phyloP scores from a whole-genome alignment of 2,329 filamentous ascomycete genomes.

The Botrytis squamosa region DNA sequence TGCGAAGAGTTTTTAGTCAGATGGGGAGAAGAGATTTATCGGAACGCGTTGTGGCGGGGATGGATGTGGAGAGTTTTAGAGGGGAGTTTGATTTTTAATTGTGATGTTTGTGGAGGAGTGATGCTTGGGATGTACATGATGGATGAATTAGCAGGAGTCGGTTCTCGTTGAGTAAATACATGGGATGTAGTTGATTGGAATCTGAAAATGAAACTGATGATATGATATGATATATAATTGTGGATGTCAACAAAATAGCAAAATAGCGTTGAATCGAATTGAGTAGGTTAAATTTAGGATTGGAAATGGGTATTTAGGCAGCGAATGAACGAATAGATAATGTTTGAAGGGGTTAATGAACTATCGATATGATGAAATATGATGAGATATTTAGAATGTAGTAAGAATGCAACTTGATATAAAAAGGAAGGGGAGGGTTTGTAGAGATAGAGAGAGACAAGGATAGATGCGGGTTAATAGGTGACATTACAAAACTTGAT shows the following conservation, averaged over 20 bases:
- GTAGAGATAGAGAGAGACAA: background rate
- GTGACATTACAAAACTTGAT: background rate
- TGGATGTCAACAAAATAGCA: background rate
- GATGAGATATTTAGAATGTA: too few relatives aligned
- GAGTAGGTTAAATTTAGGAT: background rate
- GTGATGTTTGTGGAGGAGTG: background rate
- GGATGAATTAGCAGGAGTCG: background rate
- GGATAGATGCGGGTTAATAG: background rate
- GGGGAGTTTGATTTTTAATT: slow-evolving; percentile 83
- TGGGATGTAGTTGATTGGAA: background rate
- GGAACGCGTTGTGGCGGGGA: slow-evolving; percentile 82
- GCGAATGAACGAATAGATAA: background rate
- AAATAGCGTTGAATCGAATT: background rate
- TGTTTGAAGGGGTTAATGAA: background rate
- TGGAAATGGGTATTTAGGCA: background rate
- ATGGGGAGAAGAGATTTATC: slow-evolving; percentile 89
- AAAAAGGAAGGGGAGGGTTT: background rate
- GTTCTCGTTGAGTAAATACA: background rate
- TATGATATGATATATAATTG: background rate
- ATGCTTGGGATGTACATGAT: background rate
- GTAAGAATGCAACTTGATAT: background rate
- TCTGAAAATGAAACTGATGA: background rate
- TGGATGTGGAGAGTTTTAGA: slow-evolving; percentile 87
- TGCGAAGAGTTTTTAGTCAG: slow-evolving; percentile 91
- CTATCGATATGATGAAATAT: too few relatives aligned